Percentiles rank a stretch among this genome's conserved stretches.
These are phyloP conservation scores for Mrakiaceae sp. DNA, from an alignment of 1,284 basidiomycete species.

Conservation along the genomic window DNA sequence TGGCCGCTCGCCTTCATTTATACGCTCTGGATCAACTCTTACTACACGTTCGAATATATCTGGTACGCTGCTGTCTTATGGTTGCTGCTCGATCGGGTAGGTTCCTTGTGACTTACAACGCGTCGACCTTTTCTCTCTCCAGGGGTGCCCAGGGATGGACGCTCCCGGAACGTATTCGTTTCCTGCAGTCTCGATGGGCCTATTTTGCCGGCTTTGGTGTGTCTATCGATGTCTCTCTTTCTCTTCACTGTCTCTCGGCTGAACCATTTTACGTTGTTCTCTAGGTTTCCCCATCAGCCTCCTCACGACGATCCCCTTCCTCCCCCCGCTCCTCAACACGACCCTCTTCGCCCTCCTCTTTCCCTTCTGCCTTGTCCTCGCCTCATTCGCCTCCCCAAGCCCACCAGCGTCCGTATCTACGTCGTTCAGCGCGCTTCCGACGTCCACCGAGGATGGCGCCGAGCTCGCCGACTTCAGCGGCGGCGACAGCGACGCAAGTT, in stretches of 20 bases:
- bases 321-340: slow-evolving; percentile 33
- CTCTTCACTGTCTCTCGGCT: background rate
- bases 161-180: slow-evolving; percentile 26
- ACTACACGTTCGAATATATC: slow-evolving; percentile 36
- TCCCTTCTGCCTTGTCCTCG: slow-evolving; percentile 24
- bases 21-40: slow-evolving; percentile 33
- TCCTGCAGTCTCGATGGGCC: slow-evolving; percentile 28
- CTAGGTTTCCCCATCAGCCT: slow-evolving; percentile 15
- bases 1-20: slow-evolving; percentile 24
- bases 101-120: too few species aligned
- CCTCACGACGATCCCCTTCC: slow-evolving; percentile 29
- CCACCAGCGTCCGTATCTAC: background rate
- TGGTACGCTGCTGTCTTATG: background rate
- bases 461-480: too few species aligned
- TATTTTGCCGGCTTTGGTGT: slow-evolving; percentile 34
- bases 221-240: slow-evolving; percentile 4
- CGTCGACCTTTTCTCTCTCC: too few species aligned
- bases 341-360: slow-evolving; percentile 34
- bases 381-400: background rate
- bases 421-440: too few species aligned
- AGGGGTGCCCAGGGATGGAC: slow-evolving; percentile 26
- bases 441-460: too few species aligned
- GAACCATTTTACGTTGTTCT: background rate
- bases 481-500: too few species aligned
- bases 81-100: too few species aligned